These are phyloP conservation scores for Xylariaceae sp. DNA, from an alignment of 2,329 filamentous ascomycete genomes.

Conservation along the genomic window DNA sequence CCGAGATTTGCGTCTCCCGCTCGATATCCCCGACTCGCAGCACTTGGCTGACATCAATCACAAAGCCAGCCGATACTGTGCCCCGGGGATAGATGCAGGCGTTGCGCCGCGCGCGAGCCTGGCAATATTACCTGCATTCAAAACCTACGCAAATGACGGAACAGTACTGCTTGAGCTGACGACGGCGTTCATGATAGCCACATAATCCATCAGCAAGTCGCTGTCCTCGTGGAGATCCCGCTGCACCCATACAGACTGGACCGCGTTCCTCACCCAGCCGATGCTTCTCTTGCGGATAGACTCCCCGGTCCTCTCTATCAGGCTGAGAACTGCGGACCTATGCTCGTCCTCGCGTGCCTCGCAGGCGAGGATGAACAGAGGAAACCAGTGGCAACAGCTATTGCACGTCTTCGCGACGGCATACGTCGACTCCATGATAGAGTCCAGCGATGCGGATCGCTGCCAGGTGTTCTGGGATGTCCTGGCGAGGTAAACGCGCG, in stretches of 20 bases:
- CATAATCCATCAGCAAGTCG: too few relatives aligned
- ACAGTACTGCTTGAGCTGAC: too few relatives aligned
- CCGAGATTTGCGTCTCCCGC: too few relatives aligned
- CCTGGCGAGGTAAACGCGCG: slow-evolving; percentile 14
- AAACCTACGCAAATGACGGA: too few relatives aligned
- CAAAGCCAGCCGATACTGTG: too few relatives aligned
- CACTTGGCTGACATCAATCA: too few relatives aligned
- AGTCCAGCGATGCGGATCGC: slow-evolving; percentile 11
- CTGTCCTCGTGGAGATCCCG: slow-evolving; percentile 26
- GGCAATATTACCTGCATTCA: too few relatives aligned
- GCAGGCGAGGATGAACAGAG: slow-evolving; percentile 27
- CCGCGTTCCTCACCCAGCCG: slow-evolving; percentile 11
- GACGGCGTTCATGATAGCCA: too few relatives aligned
- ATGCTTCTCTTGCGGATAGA: slow-evolving; percentile 14
- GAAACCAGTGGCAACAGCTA: slow-evolving; percentile 27
- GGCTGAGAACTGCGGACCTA: slow-evolving; percentile 20
- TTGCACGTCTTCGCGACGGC: slow-evolving; percentile 2
- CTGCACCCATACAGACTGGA: slow-evolving; percentile 27
- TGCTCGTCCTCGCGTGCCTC: slow-evolving; percentile 27
- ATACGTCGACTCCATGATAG: slow-evolving; percentile 13
- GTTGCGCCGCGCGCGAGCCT: too few relatives aligned
- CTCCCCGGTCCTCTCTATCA: slow-evolving; percentile 22
- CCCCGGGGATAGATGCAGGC: too few relatives aligned
- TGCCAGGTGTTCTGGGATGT: slow-evolving; percentile 18
- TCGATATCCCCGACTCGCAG: too few relatives aligned